Evolutionary conservation across 2,329 filamentous ascomycete genomes (phyloP).

Genomic region (Xylaria sp.): DNA sequence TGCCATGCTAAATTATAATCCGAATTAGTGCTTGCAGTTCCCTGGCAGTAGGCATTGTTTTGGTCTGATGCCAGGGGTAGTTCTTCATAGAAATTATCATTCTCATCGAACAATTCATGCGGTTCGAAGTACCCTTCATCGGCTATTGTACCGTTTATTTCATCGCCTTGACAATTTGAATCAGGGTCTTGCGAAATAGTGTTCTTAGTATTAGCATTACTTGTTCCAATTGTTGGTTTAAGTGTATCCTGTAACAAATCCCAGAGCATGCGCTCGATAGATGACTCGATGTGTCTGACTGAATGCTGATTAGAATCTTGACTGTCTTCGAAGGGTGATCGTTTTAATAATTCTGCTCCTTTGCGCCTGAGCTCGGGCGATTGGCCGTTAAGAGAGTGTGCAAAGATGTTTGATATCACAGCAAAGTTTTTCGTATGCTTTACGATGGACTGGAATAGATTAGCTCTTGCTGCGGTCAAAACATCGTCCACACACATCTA

Average conservation of each 20-base stretch:
- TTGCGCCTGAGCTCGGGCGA: constrained; percentile 43
- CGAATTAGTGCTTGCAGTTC: not conserved
- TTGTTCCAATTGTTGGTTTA: constrained; percentile 39
- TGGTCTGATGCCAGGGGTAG: not conserved
- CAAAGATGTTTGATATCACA: constrained; percentile 44
- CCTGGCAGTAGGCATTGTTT: not conserved
- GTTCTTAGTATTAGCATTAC: not conserved
- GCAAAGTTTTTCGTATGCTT: constrained; percentile 42
- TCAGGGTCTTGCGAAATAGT: not conserved
- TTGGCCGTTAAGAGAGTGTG: constrained; percentile 38
- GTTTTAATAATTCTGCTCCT: constrained; percentile 31
- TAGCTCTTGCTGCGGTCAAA: constrained; percentile 1
- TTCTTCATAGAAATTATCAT: not conserved
- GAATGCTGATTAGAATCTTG: not conserved
- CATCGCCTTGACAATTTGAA: not conserved
- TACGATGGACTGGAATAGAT: constrained; percentile 37
- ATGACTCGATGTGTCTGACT: constrained; percentile 21
- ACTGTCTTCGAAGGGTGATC: not conserved
- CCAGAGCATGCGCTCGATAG: constrained; percentile 43
- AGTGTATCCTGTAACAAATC: constrained; percentile 41
- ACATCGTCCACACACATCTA: not conserved
- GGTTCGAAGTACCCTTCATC: constrained; percentile 14
- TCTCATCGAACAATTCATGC: not conserved
- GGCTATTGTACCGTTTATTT: not conserved
- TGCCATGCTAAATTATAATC: not conserved